Conservation (phyloP, 1,284 basidiomycete genomes). For the Leccinum ambiguum region DNA sequence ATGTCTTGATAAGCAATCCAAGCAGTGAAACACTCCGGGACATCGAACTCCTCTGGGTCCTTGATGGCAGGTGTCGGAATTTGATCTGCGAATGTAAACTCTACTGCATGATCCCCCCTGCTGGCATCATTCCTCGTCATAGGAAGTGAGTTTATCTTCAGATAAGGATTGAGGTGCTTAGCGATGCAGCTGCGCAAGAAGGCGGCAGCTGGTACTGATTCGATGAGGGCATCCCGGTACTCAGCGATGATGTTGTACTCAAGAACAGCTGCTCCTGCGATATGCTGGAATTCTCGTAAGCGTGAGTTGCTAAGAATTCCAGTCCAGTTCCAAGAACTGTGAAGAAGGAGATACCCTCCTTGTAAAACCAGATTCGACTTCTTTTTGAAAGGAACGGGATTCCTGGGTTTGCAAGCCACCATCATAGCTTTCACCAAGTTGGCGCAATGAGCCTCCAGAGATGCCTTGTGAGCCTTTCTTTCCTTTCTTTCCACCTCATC, state of each 20-base stretch:
- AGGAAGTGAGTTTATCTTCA: not conserved
- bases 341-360: not conserved
- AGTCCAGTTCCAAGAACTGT: not conserved
- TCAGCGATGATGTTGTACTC: not conserved
- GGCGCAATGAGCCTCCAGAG: not conserved
- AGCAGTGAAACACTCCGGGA: too few relatives aligned
- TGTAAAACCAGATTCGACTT: not conserved
- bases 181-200: not conserved
- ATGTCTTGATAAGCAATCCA: too few relatives aligned
- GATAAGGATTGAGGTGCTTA: not conserved
- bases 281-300: not conserved
- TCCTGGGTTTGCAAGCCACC: slow-evolving; percentile 3
- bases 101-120: too few relatives aligned
- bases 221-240: not conserved
- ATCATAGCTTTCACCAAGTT: slow-evolving; percentile 2
- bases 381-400: not conserved
- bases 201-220: not conserved
- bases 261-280: not conserved
- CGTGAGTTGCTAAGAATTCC: not conserved
- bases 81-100: not conserved
- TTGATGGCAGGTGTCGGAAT: not conserved
- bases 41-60: too few relatives aligned
- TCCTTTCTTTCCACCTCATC: not conserved
- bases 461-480: not conserved
- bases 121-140: not conserved